Base-by-base conservation (phyloP, 176 grass and related monocot genomes). In the Rhipidocladum racemiflorum region DNA sequence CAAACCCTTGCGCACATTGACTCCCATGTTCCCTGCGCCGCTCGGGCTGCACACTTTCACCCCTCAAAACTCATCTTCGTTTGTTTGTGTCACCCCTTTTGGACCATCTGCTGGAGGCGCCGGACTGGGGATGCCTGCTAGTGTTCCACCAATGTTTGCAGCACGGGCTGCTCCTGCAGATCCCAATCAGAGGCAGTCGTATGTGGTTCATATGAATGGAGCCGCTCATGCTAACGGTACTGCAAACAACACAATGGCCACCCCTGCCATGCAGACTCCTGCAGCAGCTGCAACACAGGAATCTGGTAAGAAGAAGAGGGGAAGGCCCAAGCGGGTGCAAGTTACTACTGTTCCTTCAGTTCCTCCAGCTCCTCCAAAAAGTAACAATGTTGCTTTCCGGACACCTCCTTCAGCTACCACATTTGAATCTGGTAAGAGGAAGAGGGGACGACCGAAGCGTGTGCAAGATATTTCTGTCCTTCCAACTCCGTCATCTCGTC, bases 11-110 rank as follows among this genome's bases (percentile, higher is more conserved):
- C 86, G 89, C 68, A 90, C 87, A 54, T 82, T 97, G 76, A 84
- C 91, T 67, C 94, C 94, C 30, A 97, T 97, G 94, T 93, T 93
- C 64, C 94, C 94, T 50, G 89, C 91, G 2, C 70, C 91, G n/a
- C 87, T 91, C 4, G 91, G 94, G 35, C 61, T 91, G 29, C 81
- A 90, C 85, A 90, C 89, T 50, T 97, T 83, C 79, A 82, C 81
- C 59, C 85, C 82, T 78, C 84, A 90, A 54, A 90, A 88, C 76
- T 85, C 84, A 43, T 75, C 91, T 65, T 89, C 89, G 5, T 84
- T 91, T 89, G 70, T 93, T 25, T 94, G 91, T 83, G 75, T 97
- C 23, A 86, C 94, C 34, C 91, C 94, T 0, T 89, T 91, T 77
- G 91, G 89, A 62, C 78, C 94, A 38, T 91, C 87, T 69, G 25